phyloP scores from a whole-genome alignment of 129 eudicot genomes.

The Tanacetum coccineum region DNA sequence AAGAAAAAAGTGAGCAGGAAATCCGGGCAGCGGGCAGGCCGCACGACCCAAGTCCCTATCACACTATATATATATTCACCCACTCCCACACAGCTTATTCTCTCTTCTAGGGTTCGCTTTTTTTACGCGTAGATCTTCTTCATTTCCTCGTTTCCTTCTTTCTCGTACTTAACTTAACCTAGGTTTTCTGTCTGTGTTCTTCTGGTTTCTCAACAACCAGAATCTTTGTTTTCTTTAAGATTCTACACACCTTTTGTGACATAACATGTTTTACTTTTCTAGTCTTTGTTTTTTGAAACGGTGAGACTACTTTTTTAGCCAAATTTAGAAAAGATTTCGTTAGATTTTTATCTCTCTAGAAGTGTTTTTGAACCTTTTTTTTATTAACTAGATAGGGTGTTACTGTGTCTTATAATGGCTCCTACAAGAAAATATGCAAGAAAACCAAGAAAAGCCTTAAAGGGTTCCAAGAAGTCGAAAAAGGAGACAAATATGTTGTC shows the following conservation, averaged over 20 bases:
- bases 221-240: conserved; percentile 26
- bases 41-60: conserved; percentile 31
- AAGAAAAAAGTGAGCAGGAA: neutral
- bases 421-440: conserved; percentile 49
- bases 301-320: conserved; percentile 14
- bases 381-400: neutral
- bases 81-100: conserved; percentile 16
- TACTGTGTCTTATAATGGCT: conserved; percentile 48
- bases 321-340: conserved; percentile 21
- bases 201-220: neutral
- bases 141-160: conserved; percentile 26
- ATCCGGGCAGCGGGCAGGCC: conserved; percentile 47
- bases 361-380: neutral
- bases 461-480: conserved; percentile 22
- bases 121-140: conserved; percentile 28
- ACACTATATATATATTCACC: conserved; percentile 18
- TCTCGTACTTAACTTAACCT: conserved; percentile 31
- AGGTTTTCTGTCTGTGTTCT: conserved; percentile 11
- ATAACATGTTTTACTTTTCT: conserved; percentile 8
- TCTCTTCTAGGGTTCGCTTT: conserved; percentile 24
- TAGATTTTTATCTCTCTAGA: conserved; percentile 4
- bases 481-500: neutral
- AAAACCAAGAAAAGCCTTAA: conserved; percentile 31
- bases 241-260: conserved; percentile 19
- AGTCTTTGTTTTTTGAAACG: conserved; percentile 32